Evolutionary conservation across 202 grass and related monocot genomes (phyloP), one percentile per base, ranked within the genome.

Genomic region (Carex sylvatica): DNA sequence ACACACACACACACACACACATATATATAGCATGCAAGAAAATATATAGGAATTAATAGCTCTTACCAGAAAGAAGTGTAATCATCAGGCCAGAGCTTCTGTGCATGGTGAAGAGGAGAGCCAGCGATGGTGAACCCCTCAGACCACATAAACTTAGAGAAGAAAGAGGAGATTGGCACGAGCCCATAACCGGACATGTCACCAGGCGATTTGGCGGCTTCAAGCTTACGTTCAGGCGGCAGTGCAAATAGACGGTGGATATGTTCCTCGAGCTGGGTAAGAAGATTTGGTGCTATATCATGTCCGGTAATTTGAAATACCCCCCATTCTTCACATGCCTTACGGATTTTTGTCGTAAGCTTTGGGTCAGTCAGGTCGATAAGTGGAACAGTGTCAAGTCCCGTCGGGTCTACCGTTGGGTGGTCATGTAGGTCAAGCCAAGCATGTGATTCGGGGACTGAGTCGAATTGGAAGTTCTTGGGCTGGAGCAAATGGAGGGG

Each of bases 81-180:
- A 28, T 88, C 86, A 31, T 88, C 60, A 16, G 86, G 94, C 94
- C 91, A 94, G 82, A 94, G 65, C 60, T 79, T 89, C 68, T 84
- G 86, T 31, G 91, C 82, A 80, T 97, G 84, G 44, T 81, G 81
- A 9, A 86, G 47, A 46, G 61, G 47, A 60, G 76, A 74, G 55
- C 84, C 75, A 2, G 73, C 5, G 88, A 97, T 84, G 80, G 91
- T 85, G 88, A 89, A 97, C 11, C 84, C 91, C 73, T 94, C 94
- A 6, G 91, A 90, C 91, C 94, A 97, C 89, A 94, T 90, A 58
- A 61, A 63, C 83, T 80, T 87, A 22, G 83, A 36, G 88, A 87
- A 87, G 65, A 76, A 85, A 12, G 73, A 84, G 18, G 79, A 71
- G 69, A 88, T 88, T 9, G 82, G 70, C 51, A 67, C 80, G 0